Conservation (phyloP, 2,329 filamentous ascomycete species). For the Apiospora saccharicola region DNA sequence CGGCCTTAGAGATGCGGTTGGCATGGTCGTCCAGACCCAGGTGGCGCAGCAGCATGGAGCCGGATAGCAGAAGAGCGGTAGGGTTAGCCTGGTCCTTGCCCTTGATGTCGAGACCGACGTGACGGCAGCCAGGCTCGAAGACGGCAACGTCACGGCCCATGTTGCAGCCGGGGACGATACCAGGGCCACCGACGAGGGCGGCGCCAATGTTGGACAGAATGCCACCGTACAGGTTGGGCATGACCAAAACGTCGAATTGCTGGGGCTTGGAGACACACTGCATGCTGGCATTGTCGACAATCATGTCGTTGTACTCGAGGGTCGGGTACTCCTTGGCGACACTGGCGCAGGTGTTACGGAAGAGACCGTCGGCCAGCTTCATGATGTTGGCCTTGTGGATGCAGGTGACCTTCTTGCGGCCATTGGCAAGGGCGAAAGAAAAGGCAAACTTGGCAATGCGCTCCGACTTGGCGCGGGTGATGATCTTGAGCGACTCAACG, state of each 20-base stretch:
- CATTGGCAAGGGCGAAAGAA: slow-evolving; percentile 96
- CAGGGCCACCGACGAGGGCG: slow-evolving; percentile 94
- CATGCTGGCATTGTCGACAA: slow-evolving; percentile 99
- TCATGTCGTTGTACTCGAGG: slow-evolving; percentile 98
- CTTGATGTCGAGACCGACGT: slow-evolving; percentile 99
- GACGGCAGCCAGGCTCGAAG: slow-evolving; percentile 98
- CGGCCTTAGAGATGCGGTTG: slow-evolving; percentile 93
- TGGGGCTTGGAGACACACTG: slow-evolving; percentile 95
- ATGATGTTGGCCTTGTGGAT: slow-evolving; percentile 99
- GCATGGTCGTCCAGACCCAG: slow-evolving; percentile 97
- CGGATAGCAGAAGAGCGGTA: slow-evolving; percentile 91
- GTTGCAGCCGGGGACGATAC: slow-evolving; percentile 98
- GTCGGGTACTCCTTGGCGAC: slow-evolving; percentile 95
- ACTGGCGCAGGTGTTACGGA: slow-evolving; percentile 96
- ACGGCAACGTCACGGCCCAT: slow-evolving; percentile 99
- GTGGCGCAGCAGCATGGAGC: slow-evolving; percentile 96
- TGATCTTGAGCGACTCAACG: slow-evolving; percentile 99
- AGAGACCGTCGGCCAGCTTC: slow-evolving; percentile 98
- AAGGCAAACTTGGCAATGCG: slow-evolving; percentile 99
- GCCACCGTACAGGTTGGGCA: slow-evolving; percentile 99
- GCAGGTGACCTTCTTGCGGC: slow-evolving; percentile 98
- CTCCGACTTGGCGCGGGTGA: slow-evolving; percentile 98
- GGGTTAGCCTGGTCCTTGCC: slow-evolving; percentile 99
- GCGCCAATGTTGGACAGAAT: slow-evolving; percentile 99
- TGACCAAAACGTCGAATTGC: slow-evolving; percentile 99